phyloP scores from a whole-genome alignment of 306 rosid species.

The Prinsepia uniflora region DNA sequence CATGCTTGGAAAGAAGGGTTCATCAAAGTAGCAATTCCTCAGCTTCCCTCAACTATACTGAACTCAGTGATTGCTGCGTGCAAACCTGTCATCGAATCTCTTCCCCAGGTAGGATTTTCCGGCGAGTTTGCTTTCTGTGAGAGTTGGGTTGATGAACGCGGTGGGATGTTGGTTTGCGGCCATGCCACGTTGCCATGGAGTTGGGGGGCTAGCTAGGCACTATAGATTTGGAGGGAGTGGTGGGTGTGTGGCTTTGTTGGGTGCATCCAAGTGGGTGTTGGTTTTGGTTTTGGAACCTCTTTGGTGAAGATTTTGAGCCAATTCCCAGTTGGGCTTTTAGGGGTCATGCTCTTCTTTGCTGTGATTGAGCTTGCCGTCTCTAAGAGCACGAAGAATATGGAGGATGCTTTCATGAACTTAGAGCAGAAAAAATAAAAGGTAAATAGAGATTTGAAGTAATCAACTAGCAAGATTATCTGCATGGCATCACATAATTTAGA shows the following conservation, averaged over 20 bases:
- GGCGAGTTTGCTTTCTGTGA: conserved; percentile 66
- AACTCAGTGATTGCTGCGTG: too few species aligned
- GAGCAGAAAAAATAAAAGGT: too few species aligned
- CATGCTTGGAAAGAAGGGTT: conserved; percentile 73
- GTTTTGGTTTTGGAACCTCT: conserved; percentile 38
- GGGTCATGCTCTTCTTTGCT: conserved; percentile 62
- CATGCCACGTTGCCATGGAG: conserved; percentile 78
- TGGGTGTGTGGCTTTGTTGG: conserved; percentile 71
- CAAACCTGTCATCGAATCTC: too few species aligned
- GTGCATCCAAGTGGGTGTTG: conserved; percentile 48
- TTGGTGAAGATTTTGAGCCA: conserved; percentile 43
- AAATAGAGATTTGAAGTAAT: too few species aligned
- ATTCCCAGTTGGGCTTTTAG: conserved; percentile 65
- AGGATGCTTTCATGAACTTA: conserved; percentile 34
- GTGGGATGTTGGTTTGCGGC: conserved; percentile 82
- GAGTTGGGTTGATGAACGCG: conserved; percentile 75
- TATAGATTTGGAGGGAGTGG: conserved; percentile 89
- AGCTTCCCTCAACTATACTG: too few species aligned
- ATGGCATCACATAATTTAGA: too few species aligned
- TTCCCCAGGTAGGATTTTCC: conserved; percentile 58
- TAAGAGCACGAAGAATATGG: conserved; percentile 54
- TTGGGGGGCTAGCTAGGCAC: conserved; percentile 82
- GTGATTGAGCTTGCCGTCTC: conserved; percentile 70
- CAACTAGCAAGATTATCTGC: too few species aligned
- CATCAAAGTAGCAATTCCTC: conserved; percentile 70